phyloP scores from a whole-genome alignment of 495 filamentous ascomycete species.

The Saxophila tyrrhenica region DNA sequence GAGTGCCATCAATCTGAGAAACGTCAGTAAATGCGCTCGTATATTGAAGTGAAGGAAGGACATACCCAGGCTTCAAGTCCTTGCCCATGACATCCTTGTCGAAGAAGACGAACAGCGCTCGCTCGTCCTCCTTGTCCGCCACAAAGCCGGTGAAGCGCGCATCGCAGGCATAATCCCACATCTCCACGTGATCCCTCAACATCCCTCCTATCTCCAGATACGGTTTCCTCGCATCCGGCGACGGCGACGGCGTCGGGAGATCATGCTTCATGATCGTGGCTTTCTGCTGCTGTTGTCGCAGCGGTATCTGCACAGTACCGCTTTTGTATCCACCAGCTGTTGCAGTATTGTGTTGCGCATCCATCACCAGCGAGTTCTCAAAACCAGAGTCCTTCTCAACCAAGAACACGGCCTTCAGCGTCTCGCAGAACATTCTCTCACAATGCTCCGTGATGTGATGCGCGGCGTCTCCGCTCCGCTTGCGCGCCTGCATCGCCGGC shows the following conservation, averaged over 20 bases:
- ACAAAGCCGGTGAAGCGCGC: conserved; percentile 77
- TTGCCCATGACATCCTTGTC: conserved; percentile 53
- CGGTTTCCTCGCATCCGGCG: conserved; percentile 15
- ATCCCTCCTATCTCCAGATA: conserved; percentile 19
- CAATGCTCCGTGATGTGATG: conserved; percentile 95
- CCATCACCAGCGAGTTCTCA: conserved; percentile 68
- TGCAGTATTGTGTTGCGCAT: conserved; percentile 24
- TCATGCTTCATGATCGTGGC: conserved; percentile 8
- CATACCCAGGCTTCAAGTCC: conserved; percentile 83
- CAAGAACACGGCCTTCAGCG: conserved; percentile 81
- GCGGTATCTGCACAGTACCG: conserved; percentile 2
- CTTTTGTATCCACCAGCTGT: neutral
- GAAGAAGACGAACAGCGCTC: conserved; percentile 80
- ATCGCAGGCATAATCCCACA: conserved; percentile 81
- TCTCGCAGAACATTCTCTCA: conserved; percentile 99
- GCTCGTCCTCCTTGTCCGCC: conserved; percentile 48
- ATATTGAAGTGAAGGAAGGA: conserved; percentile 19
- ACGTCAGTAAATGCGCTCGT: conserved; percentile 8
- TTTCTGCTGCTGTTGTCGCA: neutral
- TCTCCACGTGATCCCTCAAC: conserved; percentile 55
- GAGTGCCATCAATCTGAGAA: conserved; percentile 65
- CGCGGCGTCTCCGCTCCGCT: conserved; percentile 68
- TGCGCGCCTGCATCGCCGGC: conserved; percentile 34
- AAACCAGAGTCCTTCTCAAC: conserved; percentile 68
- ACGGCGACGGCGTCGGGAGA: conserved; percentile 15